Conservation (phyloP, 148 eudicot species). For the Agrostemma githago region DNA sequence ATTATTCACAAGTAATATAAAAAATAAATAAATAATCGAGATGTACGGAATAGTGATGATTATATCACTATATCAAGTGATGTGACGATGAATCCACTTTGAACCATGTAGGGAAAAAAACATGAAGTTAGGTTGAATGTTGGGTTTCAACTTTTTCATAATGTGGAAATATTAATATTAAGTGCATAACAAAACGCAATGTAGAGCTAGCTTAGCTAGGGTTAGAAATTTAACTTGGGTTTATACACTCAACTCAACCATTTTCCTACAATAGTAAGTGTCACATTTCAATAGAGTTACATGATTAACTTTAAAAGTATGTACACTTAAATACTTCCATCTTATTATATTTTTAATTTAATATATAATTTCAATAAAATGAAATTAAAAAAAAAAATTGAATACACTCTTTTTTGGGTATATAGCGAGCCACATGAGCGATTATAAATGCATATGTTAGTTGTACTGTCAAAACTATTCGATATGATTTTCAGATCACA, state of each 20-base stretch:
- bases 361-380: not conserved
- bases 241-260: constrained; percentile 20
- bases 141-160: not conserved
- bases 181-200: not conserved
- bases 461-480: too few relatives aligned
- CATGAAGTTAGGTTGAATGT: constrained; percentile 1
- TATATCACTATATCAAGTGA: not conserved
- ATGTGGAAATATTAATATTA: not conserved
- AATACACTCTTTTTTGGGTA: not conserved
- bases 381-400: not conserved
- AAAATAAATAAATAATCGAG: too few relatives aligned
- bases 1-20: too few relatives aligned
- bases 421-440: too few relatives aligned
- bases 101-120: not conserved
- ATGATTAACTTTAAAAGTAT: constrained; percentile 15
- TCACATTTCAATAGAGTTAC: constrained; percentile 27
- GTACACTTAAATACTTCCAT: too few relatives aligned
- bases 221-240: constrained; percentile 20
- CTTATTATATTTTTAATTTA: too few relatives aligned
- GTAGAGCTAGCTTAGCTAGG: not conserved
- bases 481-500: too few relatives aligned
- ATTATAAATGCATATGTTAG: too few relatives aligned
- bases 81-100: constrained; percentile 5
- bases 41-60: not conserved
- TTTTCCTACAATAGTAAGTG: constrained; percentile 22